Base-by-base conservation (phyloP, 2,329 filamentous ascomycete species). In the Apiospora kogelbergensis region DNA sequence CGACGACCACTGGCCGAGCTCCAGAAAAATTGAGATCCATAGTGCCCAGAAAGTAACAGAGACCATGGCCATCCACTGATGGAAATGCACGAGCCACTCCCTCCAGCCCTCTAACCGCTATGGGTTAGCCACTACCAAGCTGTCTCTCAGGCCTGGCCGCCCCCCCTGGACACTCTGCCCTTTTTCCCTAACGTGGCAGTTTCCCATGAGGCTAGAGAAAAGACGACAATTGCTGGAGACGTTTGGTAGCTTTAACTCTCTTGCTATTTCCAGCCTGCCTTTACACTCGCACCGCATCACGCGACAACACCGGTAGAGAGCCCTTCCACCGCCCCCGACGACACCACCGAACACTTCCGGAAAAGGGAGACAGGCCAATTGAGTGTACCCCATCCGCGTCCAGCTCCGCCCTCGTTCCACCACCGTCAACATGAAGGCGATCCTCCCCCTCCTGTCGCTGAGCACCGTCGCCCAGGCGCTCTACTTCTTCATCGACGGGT, bases 401-500 rank as follows among this genome's bases (percentile, higher is more conserved):
- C 33, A 57, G 48, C 48, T 57, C 48, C 48, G 48, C 48, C 48
- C 48, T 57, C 48, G 48, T 20, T 60, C 53, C 63, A 65, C 63
- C 37, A 60, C 11, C n/a, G 15, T 46, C 64, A 66, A 22, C 60
- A 91, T 91, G 89, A 88, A 85, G 79, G 78, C 84, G 70, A 81
- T 92, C 77, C 83, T 93, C 71, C 82, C 92, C 70, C 81, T 93
- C 73, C 85, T 94, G 77, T 85, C 91, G 71, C 84, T 95, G 81
- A 83, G 84, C 80, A 82, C 86, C 68, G 83, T 87, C 70, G 89
- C 92, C 71, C 92, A 94, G 79, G 94, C 95, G 68, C 88, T 99
- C 70, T 95, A 97, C 89, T 97, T 99, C 87, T 98, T 93, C 85
- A 91, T 98, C 81, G 94, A 98, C 80, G 93, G 92, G 77, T 88